Evolutionary conservation across 2,329 filamentous ascomycete species (phyloP), one percentile per base, ranked within the genome.

Genomic region (Laburnicola sp.): DNA sequence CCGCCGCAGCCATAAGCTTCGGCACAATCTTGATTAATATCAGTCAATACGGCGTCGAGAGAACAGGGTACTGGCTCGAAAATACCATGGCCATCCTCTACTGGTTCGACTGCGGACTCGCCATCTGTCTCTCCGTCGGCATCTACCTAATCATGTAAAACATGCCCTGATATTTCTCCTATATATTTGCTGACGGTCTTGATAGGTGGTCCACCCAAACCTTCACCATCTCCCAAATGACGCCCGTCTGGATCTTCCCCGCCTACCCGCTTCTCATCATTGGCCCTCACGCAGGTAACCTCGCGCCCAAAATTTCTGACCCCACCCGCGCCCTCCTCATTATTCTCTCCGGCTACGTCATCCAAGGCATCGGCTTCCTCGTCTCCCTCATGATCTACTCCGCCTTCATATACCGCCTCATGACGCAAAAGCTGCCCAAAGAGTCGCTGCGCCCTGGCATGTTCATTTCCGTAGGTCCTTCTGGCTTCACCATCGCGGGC

Each of bases 231-330:
- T 86, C 89, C 30, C 85, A 85, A 45, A 94, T 95, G 90, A 94
- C 89, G 0, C 89, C 89, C 0, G 85, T 91, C 16, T 94, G 89
- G 89, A 91, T 93, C 48, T 94, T 94, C 59, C 90, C 89, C 0
- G 89, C 87, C 0, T 95, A 95, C 58, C 89, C 90, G 0, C 78
- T 94, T 22, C 80, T 95, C 3, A 82, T 94, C 6, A 84, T 87
- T 22, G 89, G 87, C 0, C 87, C 89, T 0, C 85, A 91, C 59
- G 89, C 87, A 3, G 81, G 82, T 16, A 84, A 80, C 5, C 68
- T 86, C 9, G 78, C 80, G 22, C 65, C 71, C 2, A 77, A 80
- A 42, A 63, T 82, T 3, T 62, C 72, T 0, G 41, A 60, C n/a
- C 72, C 70, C 0, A 57, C 62, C 0, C 69, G 66, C 6, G 77